Percentiles rank a stretch among this genome's conserved stretches.
Conservation (phyloP, 2,329 filamentous ascomycete genomes). For the Neocucurbitaria cava region DNA sequence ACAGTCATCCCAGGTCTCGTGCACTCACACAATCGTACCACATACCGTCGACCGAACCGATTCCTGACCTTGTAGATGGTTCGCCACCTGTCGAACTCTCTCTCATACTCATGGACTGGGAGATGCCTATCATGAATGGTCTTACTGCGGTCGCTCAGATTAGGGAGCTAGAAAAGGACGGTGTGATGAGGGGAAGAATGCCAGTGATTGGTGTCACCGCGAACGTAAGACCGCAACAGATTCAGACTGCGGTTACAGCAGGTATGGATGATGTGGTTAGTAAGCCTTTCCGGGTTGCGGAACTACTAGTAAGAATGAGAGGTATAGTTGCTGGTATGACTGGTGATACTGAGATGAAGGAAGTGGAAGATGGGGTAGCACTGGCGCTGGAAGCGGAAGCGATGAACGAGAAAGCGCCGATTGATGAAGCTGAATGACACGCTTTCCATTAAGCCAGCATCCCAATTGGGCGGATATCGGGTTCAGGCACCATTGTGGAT, state of each 20-base stretch:
- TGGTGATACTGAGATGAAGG: not conserved
- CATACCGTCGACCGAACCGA: constrained; percentile 9
- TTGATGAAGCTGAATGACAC: not conserved
- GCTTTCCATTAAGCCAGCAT: not conserved
- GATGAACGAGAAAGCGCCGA: not conserved
- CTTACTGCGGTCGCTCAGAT: constrained; percentile 37
- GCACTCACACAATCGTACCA: constrained; percentile 59
- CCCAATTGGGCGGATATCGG: not conserved
- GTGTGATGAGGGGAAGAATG: constrained; percentile 25
- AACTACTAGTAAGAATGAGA: constrained; percentile 32
- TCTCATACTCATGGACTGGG: constrained; percentile 44
- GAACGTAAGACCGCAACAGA: constrained; percentile 43
- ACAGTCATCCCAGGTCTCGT: not conserved
- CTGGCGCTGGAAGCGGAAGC: not conserved
- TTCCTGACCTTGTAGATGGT: not conserved
- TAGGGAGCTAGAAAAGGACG: constrained; percentile 29
- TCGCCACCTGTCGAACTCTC: constrained; percentile 14
- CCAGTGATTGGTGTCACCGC: constrained; percentile 46
- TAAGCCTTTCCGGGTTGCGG: constrained; percentile 68
- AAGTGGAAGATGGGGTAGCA: not conserved
- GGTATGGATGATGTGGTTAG: constrained; percentile 67
- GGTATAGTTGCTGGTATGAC: constrained; percentile 12
- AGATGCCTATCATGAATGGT: constrained; percentile 47
- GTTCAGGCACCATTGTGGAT: too few relatives aligned
- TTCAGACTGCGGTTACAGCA: constrained; percentile 33